Percentiles rank a stretch among this genome's conserved stretches.
Evolutionary conservation across 768 basidiomycete genomes (phyloP).

Genomic region (Boletus eberwhitei): DNA sequence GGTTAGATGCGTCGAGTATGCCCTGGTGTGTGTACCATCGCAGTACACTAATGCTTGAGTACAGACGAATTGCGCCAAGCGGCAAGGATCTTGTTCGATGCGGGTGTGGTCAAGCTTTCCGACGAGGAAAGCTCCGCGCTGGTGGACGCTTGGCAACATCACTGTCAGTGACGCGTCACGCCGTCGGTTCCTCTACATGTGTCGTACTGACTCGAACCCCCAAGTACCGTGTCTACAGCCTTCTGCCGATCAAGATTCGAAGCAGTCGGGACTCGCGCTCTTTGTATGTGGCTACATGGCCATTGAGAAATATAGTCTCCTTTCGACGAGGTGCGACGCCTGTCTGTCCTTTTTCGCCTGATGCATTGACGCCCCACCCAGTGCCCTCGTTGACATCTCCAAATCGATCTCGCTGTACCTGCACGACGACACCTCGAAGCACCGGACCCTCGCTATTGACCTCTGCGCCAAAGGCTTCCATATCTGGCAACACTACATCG

Average conservation of each 20-base stretch:
- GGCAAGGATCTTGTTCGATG: slow-evolving; percentile 74
- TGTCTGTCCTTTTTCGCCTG: neutral
- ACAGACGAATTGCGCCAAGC: slow-evolving; percentile 75
- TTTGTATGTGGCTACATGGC: slow-evolving; percentile 84
- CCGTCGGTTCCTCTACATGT: neutral
- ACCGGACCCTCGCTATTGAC: slow-evolving; percentile 79
- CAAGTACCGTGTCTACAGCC: slow-evolving; percentile 64
- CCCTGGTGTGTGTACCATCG: neutral
- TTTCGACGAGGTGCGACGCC: slow-evolving; percentile 61
- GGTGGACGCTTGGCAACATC: slow-evolving; percentile 62
- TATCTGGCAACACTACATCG: slow-evolving; percentile 92
- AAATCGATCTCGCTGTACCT: slow-evolving; percentile 79
- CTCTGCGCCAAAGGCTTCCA: slow-evolving; percentile 88
- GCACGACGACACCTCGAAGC: slow-evolving; percentile 63
- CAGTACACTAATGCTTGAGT: slow-evolving; percentile 6
- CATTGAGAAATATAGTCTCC: slow-evolving; percentile 69
- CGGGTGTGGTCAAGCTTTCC: slow-evolving; percentile 60
- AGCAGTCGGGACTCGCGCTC: slow-evolving; percentile 63
- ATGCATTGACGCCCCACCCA: slow-evolving; percentile 27
- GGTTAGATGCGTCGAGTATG: slow-evolving; percentile 75
- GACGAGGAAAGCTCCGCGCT: slow-evolving; percentile 61
- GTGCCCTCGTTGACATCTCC: slow-evolving; percentile 78
- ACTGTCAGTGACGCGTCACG: slow-evolving; percentile 41
- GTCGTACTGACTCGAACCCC: slow-evolving; percentile 8
- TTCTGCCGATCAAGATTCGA: slow-evolving; percentile 54